Conservation (phyloP, 2,329 filamentous ascomycete genomes). For the Sphaerulina musiva region DNA sequence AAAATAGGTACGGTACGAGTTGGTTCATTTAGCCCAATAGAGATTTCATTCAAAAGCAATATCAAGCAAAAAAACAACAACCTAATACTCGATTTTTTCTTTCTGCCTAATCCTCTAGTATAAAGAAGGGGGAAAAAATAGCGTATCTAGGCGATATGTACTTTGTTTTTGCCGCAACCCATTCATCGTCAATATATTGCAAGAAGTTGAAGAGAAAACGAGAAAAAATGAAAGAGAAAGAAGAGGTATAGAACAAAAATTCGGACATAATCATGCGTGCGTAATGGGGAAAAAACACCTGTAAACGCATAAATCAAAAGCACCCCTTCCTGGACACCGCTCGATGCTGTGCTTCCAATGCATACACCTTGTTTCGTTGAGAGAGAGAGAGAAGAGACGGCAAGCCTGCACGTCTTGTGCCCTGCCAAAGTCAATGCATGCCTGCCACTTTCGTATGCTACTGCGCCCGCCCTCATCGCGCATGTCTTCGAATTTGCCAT, state of each 20-base stretch:
- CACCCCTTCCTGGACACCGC: background rate
- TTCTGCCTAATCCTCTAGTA: too few relatives aligned
- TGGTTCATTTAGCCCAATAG: too few relatives aligned
- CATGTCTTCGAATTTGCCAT: background rate
- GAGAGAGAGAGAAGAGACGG: background rate
- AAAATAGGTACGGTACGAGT: too few relatives aligned
- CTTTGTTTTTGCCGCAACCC: background rate
- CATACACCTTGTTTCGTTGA: background rate
- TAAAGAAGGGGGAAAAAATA: too few relatives aligned
- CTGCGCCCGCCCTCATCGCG: background rate
- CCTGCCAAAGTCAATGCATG: conserved; percentile 9
- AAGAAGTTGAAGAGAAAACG: background rate
- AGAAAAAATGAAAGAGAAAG: too few relatives aligned
- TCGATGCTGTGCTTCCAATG: background rate
- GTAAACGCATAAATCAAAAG: background rate
- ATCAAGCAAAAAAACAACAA: too few relatives aligned
- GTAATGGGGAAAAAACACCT: background rate
- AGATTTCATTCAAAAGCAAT: too few relatives aligned
- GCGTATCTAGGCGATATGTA: background rate
- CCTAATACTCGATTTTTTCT: background rate
- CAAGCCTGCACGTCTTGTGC: conserved; percentile 9
- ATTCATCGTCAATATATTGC: background rate
- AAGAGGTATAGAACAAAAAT: background rate
- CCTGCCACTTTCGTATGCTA: background rate
- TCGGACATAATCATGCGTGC: background rate